Percentiles rank a stretch among this genome's conserved stretches.
Evolutionary conservation across 306 rosid genomes (phyloP).

Genomic region (Potentilla sterilis): DNA sequence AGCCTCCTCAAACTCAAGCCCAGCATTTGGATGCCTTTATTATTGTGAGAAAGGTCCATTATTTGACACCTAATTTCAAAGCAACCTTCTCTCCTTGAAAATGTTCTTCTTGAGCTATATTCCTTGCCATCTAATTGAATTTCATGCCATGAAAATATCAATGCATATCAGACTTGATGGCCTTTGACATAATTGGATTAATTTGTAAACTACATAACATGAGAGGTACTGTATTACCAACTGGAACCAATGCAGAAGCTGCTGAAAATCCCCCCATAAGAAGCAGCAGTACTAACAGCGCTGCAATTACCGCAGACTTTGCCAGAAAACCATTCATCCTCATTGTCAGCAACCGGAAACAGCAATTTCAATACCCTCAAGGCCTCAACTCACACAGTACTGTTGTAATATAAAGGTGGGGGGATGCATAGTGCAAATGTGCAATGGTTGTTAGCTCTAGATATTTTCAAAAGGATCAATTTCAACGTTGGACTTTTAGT

Average conservation of each 20-base stretch:
- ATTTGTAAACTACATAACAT: too few relatives aligned
- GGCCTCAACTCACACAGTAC: too few relatives aligned
- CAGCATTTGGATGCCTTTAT: neutral
- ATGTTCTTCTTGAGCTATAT: neutral
- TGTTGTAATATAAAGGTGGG: too few relatives aligned
- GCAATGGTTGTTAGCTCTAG: too few relatives aligned
- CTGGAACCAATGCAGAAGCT: neutral
- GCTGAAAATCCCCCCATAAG: neutral
- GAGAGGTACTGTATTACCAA: neutral
- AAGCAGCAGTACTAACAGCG: neutral
- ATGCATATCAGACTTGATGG: neutral
- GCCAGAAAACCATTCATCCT: neutral
- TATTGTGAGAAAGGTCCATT: neutral
- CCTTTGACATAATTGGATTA: neutral
- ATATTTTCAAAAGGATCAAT: too few relatives aligned
- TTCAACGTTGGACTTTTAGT: too few relatives aligned
- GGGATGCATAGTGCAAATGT: too few relatives aligned
- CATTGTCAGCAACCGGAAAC: neutral
- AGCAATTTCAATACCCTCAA: neutral
- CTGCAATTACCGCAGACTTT: neutral
- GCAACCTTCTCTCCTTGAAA: neutral
- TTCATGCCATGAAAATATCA: neutral
- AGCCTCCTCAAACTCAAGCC: neutral
- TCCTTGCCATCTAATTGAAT: neutral
- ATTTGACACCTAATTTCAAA: neutral